Evolutionary conservation across 345 rosid species (phyloP).

Genomic region (Schrenkiella parvula): DNA sequence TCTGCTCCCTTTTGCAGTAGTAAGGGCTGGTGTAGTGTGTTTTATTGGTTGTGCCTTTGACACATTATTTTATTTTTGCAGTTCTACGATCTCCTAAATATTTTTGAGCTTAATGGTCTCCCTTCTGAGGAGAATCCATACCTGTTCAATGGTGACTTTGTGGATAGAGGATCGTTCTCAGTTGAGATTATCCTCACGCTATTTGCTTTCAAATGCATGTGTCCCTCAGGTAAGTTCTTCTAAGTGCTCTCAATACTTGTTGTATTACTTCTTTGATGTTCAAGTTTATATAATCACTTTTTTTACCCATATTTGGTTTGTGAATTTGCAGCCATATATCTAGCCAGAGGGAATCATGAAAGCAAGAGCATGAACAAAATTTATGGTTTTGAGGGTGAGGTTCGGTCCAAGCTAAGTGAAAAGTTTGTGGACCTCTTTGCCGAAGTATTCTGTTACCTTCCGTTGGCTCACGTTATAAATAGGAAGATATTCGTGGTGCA

Average conservation of each 20-base stretch:
- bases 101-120: constrained; percentile 93
- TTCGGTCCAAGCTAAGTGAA: constrained; percentile 86
- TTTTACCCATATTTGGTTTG: neutral
- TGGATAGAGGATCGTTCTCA: constrained; percentile 97
- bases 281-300: neutral
- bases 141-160: constrained; percentile 96
- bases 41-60: constrained; percentile 16
- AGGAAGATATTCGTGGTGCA: constrained; percentile 83
- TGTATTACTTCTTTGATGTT: neutral
- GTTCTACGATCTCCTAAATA: constrained; percentile 92
- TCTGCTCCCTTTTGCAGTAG: neutral
- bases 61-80: constrained; percentile 38
- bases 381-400: constrained; percentile 99
- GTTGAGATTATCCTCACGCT: constrained; percentile 88
- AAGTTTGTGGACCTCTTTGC: constrained; percentile 93
- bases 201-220: constrained; percentile 95
- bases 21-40: neutral
- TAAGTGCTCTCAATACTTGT: neutral
- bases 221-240: constrained; percentile 66
- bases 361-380: constrained; percentile 99
- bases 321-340: constrained; percentile 69
- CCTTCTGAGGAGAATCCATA: constrained; percentile 97
- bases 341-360: constrained; percentile 97
- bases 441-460: constrained; percentile 93
- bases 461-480: constrained; percentile 87